Evolutionary conservation across 2,329 filamentous ascomycete genomes (phyloP).

Genomic region (Drechslera avenae): DNA sequence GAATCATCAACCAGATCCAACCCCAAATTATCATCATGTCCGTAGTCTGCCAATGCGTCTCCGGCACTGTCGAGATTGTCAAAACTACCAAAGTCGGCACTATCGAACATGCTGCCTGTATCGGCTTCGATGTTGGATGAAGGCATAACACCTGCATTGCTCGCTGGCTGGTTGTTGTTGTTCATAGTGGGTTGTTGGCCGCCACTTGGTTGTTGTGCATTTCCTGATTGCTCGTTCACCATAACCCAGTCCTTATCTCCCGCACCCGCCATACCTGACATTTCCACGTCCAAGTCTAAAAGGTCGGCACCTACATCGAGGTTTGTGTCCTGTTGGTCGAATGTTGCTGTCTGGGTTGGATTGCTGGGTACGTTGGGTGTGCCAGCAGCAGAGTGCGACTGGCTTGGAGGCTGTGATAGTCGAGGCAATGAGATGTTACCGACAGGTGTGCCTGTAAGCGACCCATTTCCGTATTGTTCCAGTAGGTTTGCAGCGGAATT

Average conservation of each 20-base stretch:
- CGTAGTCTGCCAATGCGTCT: conserved; percentile 47
- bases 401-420: conserved; percentile 58
- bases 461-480: conserved; percentile 70
- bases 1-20: conserved; percentile 48
- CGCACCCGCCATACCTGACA: conserved; percentile 61
- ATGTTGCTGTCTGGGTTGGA: conserved; percentile 28
- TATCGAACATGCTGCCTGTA: conserved; percentile 46
- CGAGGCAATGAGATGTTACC: conserved; percentile 66
- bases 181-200: conserved; percentile 25
- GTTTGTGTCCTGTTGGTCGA: conserved; percentile 31
- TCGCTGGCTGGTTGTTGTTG: conserved; percentile 23
- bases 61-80: conserved; percentile 49
- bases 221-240: conserved; percentile 34
- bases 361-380: conserved; percentile 56
- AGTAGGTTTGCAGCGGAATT: conserved; percentile 64
- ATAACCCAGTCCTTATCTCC: conserved; percentile 47
- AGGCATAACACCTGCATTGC: conserved; percentile 20
- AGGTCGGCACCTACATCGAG: conserved; percentile 42
- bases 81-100: conserved; percentile 44
- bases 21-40: conserved; percentile 45
- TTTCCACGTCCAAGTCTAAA: conserved; percentile 56
- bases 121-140: conserved; percentile 37
- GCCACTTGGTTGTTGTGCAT: conserved; percentile 25
- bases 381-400: conserved; percentile 62
- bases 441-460: conserved; percentile 64